These are phyloP conservation scores for Massariosphaeria phaeospora DNA, from an alignment of 495 filamentous ascomycete species.

Conservation along the genomic window DNA sequence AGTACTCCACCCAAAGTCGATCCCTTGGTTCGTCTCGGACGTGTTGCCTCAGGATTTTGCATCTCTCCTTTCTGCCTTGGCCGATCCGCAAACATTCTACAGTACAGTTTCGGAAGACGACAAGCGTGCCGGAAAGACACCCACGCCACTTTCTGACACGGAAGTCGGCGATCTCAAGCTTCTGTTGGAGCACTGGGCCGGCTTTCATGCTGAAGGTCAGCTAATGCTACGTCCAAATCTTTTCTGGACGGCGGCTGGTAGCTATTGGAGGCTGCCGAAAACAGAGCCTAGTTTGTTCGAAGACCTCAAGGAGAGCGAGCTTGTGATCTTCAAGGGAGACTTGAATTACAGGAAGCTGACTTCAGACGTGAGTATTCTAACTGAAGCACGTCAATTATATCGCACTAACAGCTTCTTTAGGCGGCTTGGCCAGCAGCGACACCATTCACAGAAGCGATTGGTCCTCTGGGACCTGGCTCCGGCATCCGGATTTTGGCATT, in stretches of 20 bases:
- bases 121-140: constrained; percentile 48
- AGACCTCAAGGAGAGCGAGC: constrained; percentile 75
- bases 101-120: constrained; percentile 61
- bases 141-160: constrained; percentile 56
- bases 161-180: constrained; percentile 65
- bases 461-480: constrained; percentile 73
- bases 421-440: constrained; percentile 84
- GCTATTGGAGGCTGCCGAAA: constrained; percentile 79
- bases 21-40: constrained; percentile 98
- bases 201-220: constrained; percentile 73
- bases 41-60: constrained; percentile 81
- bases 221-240: constrained; percentile 71
- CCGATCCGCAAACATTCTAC: constrained; percentile 71
- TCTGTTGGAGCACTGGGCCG: constrained; percentile 75
- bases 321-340: constrained; percentile 97
- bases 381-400: no score
- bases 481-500: constrained; percentile 78
- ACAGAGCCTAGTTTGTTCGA: constrained; percentile 61
- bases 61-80: constrained; percentile 70
- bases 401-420: constrained; percentile 41
- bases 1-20: constrained; percentile 86
- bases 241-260: constrained; percentile 84
- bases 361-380: constrained; percentile 66
- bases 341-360: constrained; percentile 90
- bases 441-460: constrained; percentile 78